Conservation (phyloP, 2,329 filamentous ascomycete species). For the Fusarium sp. region DNA sequence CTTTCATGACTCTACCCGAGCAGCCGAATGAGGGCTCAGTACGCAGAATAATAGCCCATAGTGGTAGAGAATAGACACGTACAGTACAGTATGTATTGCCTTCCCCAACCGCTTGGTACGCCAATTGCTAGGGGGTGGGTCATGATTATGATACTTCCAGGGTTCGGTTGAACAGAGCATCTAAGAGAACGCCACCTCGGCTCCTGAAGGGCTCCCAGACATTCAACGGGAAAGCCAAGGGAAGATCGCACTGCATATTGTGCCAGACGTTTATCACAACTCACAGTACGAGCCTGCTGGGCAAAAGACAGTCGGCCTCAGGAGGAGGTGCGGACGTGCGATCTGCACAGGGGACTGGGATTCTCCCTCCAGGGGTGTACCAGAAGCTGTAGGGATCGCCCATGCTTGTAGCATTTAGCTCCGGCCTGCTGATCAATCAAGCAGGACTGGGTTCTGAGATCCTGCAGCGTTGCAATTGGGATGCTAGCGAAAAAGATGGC, state of each 20-base stretch:
- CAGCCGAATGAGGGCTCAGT: conserved; percentile 29
- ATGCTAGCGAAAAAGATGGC: conserved; percentile 38
- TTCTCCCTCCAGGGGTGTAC: conserved; percentile 41
- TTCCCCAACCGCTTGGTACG: conserved; percentile 34
- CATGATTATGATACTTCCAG: conserved; percentile 39
- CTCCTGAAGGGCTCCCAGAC: conserved; percentile 42
- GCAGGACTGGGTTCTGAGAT: conserved; percentile 31
- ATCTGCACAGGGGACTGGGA: conserved; percentile 48
- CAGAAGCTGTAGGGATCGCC: conserved; percentile 41
- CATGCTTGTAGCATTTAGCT: conserved; percentile 41
- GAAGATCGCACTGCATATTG: conserved; percentile 41
- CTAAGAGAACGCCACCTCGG: conserved; percentile 47
- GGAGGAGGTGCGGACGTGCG: conserved; percentile 40
- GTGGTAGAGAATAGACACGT: not conserved
- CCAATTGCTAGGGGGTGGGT: conserved; percentile 34
- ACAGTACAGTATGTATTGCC: conserved; percentile 9
- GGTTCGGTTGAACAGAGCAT: conserved; percentile 45
- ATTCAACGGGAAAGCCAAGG: conserved; percentile 26
- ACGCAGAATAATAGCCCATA: conserved; percentile 11
- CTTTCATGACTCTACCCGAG: conserved; percentile 30
- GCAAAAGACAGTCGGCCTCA: conserved; percentile 14
- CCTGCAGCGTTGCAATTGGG: conserved; percentile 37
- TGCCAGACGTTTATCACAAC: conserved; percentile 24
- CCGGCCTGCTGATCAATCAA: conserved; percentile 27
- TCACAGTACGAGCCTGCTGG: conserved; percentile 9